A percentile compares a stretch with the other conserved stretches of the same genome.
phyloP scores from a whole-genome alignment of 2,329 filamentous ascomycete species.

The Phyllosticta citriasiana region DNA sequence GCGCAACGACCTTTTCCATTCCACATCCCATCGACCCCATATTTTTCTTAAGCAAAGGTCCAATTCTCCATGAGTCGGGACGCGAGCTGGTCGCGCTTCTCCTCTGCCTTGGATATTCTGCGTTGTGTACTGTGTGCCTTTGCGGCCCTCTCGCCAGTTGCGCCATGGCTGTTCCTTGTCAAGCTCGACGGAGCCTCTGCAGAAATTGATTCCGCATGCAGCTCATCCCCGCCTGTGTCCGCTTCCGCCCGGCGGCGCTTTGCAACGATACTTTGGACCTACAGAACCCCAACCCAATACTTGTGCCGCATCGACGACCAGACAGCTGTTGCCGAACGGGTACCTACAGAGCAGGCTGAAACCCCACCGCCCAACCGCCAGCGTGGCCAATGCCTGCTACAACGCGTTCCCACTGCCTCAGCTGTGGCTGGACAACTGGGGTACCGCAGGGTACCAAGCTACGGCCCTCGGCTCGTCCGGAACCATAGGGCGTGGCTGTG shows the following conservation, averaged over 20 bases:
- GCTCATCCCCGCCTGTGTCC: neutral
- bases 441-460: neutral
- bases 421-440: neutral
- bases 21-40: neutral
- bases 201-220: neutral
- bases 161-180: neutral
- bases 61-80: neutral
- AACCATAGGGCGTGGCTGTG: neutral
- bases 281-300: neutral
- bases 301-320: neutral
- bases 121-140: neutral
- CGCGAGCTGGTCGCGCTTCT: too few species aligned
- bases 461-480: neutral
- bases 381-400: neutral
- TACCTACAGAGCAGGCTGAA: neutral
- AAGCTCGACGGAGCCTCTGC: neutral
- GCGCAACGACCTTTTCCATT: neutral
- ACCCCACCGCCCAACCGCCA: neutral
- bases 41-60: neutral
- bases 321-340: neutral
- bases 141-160: neutral
- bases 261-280: neutral
- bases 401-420: neutral
- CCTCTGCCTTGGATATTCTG: neutral
- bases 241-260: neutral